Base-by-base conservation (phyloP, 2,329 filamentous ascomycete genomes). In the Dichotomopilus funicola region DNA sequence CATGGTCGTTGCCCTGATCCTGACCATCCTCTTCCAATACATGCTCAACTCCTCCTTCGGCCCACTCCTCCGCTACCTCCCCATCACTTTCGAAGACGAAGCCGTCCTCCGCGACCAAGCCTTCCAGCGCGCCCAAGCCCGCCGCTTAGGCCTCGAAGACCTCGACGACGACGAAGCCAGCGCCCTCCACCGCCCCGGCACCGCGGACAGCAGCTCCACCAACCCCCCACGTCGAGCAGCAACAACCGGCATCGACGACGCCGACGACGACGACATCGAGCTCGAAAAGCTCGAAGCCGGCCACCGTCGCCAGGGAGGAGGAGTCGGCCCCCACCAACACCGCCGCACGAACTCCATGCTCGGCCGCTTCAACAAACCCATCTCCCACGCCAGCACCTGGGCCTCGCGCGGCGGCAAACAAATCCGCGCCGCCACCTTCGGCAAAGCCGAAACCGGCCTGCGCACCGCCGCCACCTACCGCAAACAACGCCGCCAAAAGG, bases 71-170 rank as follows among this genome's bases (percentile, higher is more conserved):
- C 83, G 87, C 41, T 96, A 96, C 65, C 75, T 99, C 3, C 94
- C 94, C 0, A 95, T 97, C 61, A 97, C 92, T 0, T 84, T 97
- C 54, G 94, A 99, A 69, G 94, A 97, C 61, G 92, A 96, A 67
- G 94, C 94, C 2, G 89, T 94, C 0, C 75, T 89, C n/a, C 86
- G 92, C 6, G 94, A 99, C 63, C 84, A 92, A 65, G 89, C 88
- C 41, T 99, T 97, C 67, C 86, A 90, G 63, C 79, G 87, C 47
- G 86, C 86, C 3, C 90, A 95, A 67, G 83, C 86, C 55, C 77
- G 77, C 27, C 85, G 87, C 7, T 80, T 91, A 55, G 85, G 86
- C 0, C 69, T 88, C 6, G 59, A 75, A 0, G 73, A 74, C 49
- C 72, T 75, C 13, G 73, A 74, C 48, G 73, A 75, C 8, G 75